Evolutionary conservation across 352 stramenopile species (phyloP).

Genomic region (Phytophthora pistaciae): DNA sequence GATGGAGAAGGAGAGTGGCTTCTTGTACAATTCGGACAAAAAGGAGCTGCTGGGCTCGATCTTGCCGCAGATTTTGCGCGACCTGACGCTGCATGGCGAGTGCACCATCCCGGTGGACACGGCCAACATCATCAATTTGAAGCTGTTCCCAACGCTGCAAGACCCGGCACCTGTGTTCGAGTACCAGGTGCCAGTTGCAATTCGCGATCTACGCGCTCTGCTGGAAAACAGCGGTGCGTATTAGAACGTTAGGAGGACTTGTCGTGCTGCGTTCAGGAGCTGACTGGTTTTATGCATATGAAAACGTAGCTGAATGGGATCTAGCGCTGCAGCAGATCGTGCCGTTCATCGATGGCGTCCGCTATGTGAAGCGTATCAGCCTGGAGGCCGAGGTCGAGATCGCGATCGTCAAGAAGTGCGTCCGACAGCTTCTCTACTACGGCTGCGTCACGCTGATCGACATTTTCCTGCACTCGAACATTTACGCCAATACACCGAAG

Average conservation of each 20-base stretch:
- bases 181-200: slow-evolving; percentile 87
- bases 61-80: slow-evolving; percentile 73
- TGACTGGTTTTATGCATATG: slow-evolving; percentile 7
- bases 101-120: slow-evolving; percentile 86
- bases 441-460: slow-evolving; percentile 91
- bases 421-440: slow-evolving; percentile 91
- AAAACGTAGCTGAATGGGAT: slow-evolving; percentile 80
- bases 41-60: slow-evolving; percentile 75
- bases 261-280: neutral
- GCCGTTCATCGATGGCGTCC: slow-evolving; percentile 92
- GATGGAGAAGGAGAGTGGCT: slow-evolving; percentile 91
- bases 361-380: slow-evolving; percentile 92
- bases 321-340: slow-evolving; percentile 90
- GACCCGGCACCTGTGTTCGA: slow-evolving; percentile 78
- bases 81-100: slow-evolving; percentile 79
- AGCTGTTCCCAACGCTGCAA: slow-evolving; percentile 83
- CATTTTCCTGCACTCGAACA: slow-evolving; percentile 93
- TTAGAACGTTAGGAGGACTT: neutral
- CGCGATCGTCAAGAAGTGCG: slow-evolving; percentile 89
- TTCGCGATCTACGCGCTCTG: slow-evolving; percentile 74
- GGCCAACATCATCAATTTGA: slow-evolving; percentile 90
- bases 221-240: slow-evolving; percentile 79
- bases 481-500: slow-evolving; percentile 80
- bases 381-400: slow-evolving; percentile 90
- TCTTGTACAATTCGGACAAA: slow-evolving; percentile 73